Base-by-base conservation (phyloP, 23 red algal species). In the Pyropia yezoensis region DNA sequence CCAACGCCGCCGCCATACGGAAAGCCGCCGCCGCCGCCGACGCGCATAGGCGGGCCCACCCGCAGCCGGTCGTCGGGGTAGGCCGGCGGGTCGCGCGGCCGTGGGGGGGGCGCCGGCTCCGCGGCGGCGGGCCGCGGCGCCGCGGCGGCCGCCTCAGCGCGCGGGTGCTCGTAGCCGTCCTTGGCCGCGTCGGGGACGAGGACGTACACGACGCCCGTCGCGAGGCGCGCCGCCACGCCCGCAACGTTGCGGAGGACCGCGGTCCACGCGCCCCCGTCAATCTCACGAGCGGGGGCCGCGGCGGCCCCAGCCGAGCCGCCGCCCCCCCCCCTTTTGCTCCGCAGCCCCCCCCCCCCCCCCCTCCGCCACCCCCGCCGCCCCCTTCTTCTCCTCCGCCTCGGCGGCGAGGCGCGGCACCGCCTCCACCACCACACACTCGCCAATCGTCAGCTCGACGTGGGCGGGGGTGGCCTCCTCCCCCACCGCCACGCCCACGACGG, bases 181-280 rank as follows among this genome's bases (percentile, higher is more conserved):
- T 95, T 95, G 28, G 90, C 80, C 13, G 66, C 67, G 50, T 95
- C 90, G 12, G 90, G 90, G 22, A 95, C 66, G 15, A 95, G 70
- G 15, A 19, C 34, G 71, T 95, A 78, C 62, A 80, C 83, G 23
- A 95, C 50, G 13, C 87, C 51, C 23, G 82, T 76, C 13, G 70
- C 61, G 16, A 95, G 51, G 8, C 82, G 73, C 67, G 80, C 74
- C 2, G 83, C 83, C 11, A 95, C 49, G 7, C 78, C 59, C 3
- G 66, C 32, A 18, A 72, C 27, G 50, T 39, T 39, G 67, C 23
- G 68, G 32, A 88, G 57, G 18, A 70, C 66, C 33, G 27, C 72
- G 65, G 47, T 50, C 88, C 88, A 85, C 15, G 50, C 63, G 16
- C n/a, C 20, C 52, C 25, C 24, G 21, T n/a, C 19, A 19, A 32